phyloP scores from a whole-genome alignment of 129 eudicot species.

The Flaveria linearis region DNA sequence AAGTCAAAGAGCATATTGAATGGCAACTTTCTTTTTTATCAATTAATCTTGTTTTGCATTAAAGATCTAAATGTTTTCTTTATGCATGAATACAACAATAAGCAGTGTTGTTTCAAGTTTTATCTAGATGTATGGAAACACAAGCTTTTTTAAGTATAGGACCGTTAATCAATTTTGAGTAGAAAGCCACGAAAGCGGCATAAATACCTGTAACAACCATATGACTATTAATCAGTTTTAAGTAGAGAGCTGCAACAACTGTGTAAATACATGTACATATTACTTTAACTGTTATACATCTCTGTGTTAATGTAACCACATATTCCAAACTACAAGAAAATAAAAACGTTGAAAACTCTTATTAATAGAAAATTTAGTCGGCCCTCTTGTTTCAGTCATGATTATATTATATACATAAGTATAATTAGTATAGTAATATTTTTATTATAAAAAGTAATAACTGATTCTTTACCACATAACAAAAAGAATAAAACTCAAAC shows the following conservation, averaged over 20 bases:
- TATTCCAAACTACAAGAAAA: not conserved
- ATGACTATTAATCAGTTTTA: no score
- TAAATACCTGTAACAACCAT: no score
- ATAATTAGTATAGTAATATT: slow-evolving; percentile 16
- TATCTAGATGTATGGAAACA: no score
- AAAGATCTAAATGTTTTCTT: not conserved
- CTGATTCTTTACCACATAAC: slow-evolving; percentile 6
- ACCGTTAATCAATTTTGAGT: no score
- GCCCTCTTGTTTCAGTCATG: not conserved
- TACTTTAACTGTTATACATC: no score
- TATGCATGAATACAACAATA: not conserved
- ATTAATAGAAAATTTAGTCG: not conserved
- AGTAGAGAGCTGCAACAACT: not conserved
- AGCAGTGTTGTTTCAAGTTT: not conserved
- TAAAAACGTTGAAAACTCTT: not conserved
- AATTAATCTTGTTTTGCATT: not conserved
- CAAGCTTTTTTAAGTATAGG: no score
- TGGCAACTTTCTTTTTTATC: not conserved
- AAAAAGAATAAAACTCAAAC: slow-evolving; percentile 1
- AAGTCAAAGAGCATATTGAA: slow-evolving; percentile 20
- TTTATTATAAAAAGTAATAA: not conserved
- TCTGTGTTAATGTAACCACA: no score
- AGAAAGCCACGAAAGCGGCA: no score
- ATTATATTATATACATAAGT: not conserved
- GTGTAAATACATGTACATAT: no score